Evolutionary conservation across 345 rosid species (phyloP).

Genomic region (Lepidium sativum): DNA sequence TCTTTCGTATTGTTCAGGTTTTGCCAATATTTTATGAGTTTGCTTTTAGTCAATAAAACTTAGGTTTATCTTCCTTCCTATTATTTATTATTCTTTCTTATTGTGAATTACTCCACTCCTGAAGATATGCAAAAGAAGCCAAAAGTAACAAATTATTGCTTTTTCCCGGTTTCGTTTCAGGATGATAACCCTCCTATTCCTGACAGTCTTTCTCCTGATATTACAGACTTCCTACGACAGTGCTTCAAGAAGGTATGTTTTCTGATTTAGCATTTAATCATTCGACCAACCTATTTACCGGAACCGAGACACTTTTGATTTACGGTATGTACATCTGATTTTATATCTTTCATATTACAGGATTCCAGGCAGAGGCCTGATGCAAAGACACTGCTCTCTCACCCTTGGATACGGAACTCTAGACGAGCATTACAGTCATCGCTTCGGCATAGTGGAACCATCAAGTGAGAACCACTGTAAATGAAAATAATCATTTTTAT

Average conservation of each 20-base stretch:
- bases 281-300: background rate
- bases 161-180: slow-evolving; percentile 31
- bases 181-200: slow-evolving; percentile 98
- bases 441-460: slow-evolving; percentile 70
- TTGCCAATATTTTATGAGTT: slow-evolving; percentile 6
- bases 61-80: background rate
- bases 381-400: slow-evolving; percentile 96
- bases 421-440: slow-evolving; percentile 86
- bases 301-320: background rate
- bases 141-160: slow-evolving; percentile 5
- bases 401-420: slow-evolving; percentile 92
- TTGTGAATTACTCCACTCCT: background rate
- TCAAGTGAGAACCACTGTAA: slow-evolving; percentile 42
- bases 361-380: slow-evolving; percentile 99
- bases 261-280: background rate
- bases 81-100: background rate
- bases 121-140: background rate
- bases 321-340: background rate
- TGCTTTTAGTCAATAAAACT: background rate
- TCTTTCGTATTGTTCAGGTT: slow-evolving; percentile 98
- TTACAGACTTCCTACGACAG: slow-evolving; percentile 88
- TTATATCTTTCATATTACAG: slow-evolving; percentile 35
- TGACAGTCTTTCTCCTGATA: slow-evolving; percentile 89
- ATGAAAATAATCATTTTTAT: background rate
- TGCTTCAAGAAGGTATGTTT: slow-evolving; percentile 91